A percentile compares a stretch with the other conserved stretches of the same genome.
phyloP scores from a whole-genome alignment of 2,329 filamentous ascomycete genomes.

The Ophiostoma quercus region DNA sequence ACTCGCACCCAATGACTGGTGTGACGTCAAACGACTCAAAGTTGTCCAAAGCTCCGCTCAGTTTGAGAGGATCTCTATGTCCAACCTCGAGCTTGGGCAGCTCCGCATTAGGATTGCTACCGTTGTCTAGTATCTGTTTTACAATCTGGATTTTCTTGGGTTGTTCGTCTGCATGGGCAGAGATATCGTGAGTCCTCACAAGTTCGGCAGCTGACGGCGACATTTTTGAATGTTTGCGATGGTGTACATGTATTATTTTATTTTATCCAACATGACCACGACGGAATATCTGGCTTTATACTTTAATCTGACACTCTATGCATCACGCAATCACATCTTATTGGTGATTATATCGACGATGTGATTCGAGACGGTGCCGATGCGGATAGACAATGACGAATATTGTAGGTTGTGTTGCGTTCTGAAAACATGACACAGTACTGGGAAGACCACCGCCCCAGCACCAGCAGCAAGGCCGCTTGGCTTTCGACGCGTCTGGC shows the following conservation, averaged over 20 bases:
- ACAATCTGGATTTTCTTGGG: background rate
- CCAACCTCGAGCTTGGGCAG: background rate
- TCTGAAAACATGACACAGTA: background rate
- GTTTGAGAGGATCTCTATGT: background rate
- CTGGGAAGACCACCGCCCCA: too few species aligned
- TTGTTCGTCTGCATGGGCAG: too few species aligned
- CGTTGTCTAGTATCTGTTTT: background rate
- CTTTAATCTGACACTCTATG: background rate
- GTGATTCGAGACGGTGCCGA: background rate
- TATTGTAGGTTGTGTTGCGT: background rate
- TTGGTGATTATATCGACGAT: background rate
- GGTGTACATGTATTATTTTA: too few species aligned
- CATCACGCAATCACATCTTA: background rate
- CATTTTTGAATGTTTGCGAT: background rate
- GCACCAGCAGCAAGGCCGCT: too few species aligned
- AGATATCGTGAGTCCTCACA: background rate
- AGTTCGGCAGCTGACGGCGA: background rate
- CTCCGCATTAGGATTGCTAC: background rate
- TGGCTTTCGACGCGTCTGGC: background rate
- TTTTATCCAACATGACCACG: too few species aligned
- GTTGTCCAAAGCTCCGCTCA: background rate
- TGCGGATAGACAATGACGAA: background rate
- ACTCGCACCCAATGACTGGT: background rate
- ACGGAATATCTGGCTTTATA: background rate
- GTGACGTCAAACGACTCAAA: slow-evolving; percentile 3